phyloP scores from a whole-genome alignment of 2,329 filamentous ascomycete species.

The Coniochaeta pulveracea region DNA sequence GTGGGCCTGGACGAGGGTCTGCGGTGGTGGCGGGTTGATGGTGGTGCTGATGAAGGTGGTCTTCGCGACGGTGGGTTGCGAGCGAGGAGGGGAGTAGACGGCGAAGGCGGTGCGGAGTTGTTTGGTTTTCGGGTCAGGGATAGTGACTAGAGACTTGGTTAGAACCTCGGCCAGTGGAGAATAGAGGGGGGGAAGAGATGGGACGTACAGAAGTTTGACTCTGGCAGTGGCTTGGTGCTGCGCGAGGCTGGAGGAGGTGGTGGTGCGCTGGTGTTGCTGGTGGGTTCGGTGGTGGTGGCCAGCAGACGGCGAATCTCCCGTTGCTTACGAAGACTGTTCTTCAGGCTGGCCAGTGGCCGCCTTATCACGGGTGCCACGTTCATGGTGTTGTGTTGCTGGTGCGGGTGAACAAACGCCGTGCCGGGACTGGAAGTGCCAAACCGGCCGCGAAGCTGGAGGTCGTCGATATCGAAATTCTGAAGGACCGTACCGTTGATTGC shows the following conservation, averaged over 20 bases:
- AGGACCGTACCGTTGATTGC: no score
- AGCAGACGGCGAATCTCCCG: slow-evolving; percentile 37
- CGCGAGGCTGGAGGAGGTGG: slow-evolving; percentile 5
- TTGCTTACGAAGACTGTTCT: slow-evolving; percentile 48
- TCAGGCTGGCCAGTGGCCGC: slow-evolving; percentile 63
- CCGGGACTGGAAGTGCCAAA: no score
- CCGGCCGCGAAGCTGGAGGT: no score
- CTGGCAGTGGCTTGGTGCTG: slow-evolving; percentile 5
- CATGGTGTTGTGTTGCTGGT: slow-evolving; percentile 26
- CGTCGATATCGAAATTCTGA: no score
- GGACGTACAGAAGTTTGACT: slow-evolving; percentile 15
- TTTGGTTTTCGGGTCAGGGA: slow-evolving; percentile 17
- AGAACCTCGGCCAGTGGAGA: neutral
- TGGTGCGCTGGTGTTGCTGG: slow-evolving; percentile 11
- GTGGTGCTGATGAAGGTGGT: slow-evolving; percentile 2
- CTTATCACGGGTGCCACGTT: slow-evolving; percentile 47
- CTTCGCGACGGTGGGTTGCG: slow-evolving; percentile 6
- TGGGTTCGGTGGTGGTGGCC: slow-evolving; percentile 23
- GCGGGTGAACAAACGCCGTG: no score
- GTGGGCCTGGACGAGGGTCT: slow-evolving; percentile 9
- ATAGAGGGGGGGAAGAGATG: neutral
- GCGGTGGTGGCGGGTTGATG: slow-evolving; percentile 5
- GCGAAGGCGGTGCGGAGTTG: slow-evolving; percentile 33
- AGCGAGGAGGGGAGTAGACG: slow-evolving; percentile 24
- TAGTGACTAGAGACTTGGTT: slow-evolving; percentile 7